phyloP scores from a whole-genome alignment of 2,329 filamentous ascomycete genomes.

The Amesomyces nigricolor region DNA sequence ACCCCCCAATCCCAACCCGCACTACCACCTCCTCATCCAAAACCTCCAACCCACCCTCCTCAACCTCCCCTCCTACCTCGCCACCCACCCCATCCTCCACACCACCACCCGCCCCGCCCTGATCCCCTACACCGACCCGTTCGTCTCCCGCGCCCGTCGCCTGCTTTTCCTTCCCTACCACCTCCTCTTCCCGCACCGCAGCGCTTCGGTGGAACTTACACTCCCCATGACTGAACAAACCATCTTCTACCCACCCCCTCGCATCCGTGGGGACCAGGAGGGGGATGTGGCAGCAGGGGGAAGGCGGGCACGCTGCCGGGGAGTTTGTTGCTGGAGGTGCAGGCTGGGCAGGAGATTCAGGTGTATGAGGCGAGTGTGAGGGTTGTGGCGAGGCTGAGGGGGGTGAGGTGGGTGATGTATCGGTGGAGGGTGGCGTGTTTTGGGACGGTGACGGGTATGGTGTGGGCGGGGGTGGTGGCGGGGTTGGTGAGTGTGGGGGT shows the following conservation, averaged over 20 bases:
- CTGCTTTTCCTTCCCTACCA: constrained; percentile 63
- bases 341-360: constrained; percentile 64
- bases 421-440: constrained; percentile 69
- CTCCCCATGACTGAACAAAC: constrained; percentile 66
- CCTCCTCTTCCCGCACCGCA: constrained; percentile 55
- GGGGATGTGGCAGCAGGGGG: not conserved
- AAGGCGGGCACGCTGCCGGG: constrained; percentile 35
- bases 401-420: constrained; percentile 82
- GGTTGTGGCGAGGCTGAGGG: constrained; percentile 69
- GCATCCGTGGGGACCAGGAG: not conserved
- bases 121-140: constrained; percentile 69
- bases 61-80: constrained; percentile 15
- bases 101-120: constrained; percentile 69
- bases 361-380: constrained; percentile 65
- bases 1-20: constrained; percentile 25
- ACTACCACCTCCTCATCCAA: constrained; percentile 34
- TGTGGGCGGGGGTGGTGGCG: constrained; percentile 59
- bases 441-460: constrained; percentile 59
- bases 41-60: constrained; percentile 40
- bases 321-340: constrained; percentile 56
- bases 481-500: constrained; percentile 64
- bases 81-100: constrained; percentile 28
- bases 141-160: constrained; percentile 58
- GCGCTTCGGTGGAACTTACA: constrained; percentile 57
- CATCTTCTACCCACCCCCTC: constrained; percentile 49